Conservation (phyloP, 2,329 filamentous ascomycete genomes). For the Botrytis medusae region DNA sequence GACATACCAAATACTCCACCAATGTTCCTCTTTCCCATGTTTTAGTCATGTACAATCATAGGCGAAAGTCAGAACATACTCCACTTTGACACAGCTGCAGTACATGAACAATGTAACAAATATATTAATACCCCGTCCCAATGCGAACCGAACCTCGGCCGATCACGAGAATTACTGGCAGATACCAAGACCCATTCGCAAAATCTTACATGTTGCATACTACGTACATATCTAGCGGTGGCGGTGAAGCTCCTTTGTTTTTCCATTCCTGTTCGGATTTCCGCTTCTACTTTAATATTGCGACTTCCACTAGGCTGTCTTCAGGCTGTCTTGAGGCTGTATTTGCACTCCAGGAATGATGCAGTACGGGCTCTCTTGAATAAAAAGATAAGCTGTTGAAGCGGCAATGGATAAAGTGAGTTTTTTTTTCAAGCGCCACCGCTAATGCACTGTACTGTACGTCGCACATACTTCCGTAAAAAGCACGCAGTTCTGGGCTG, state of each 20-base stretch:
- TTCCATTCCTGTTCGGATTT: neutral
- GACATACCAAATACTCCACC: neutral
- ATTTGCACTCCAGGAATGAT: neutral
- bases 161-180: slow-evolving; percentile 16
- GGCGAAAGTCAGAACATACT: slow-evolving; percentile 2
- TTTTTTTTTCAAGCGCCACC: neutral
- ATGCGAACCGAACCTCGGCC: slow-evolving; percentile 9
- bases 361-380: neutral
- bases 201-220: slow-evolving; percentile 7
- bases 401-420: slow-evolving; percentile 1
- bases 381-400: neutral
- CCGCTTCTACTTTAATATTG: neutral
- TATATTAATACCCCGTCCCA: slow-evolving; percentile 3
- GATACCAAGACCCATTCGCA: slow-evolving; percentile 8
- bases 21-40: neutral
- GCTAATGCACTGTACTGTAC: slow-evolving; percentile 5
- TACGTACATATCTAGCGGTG: slow-evolving; percentile 7
- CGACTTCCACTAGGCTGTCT: neutral
- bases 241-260: slow-evolving; percentile 9
- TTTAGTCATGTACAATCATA: neutral
- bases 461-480: slow-evolving; percentile 2
- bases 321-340: neutral
- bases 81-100: slow-evolving; percentile 3
- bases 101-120: slow-evolving; percentile 13
- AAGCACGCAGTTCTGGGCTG: neutral